Conservation (phyloP, 257 asterid species). For the Scutellaria galericulata region DNA sequence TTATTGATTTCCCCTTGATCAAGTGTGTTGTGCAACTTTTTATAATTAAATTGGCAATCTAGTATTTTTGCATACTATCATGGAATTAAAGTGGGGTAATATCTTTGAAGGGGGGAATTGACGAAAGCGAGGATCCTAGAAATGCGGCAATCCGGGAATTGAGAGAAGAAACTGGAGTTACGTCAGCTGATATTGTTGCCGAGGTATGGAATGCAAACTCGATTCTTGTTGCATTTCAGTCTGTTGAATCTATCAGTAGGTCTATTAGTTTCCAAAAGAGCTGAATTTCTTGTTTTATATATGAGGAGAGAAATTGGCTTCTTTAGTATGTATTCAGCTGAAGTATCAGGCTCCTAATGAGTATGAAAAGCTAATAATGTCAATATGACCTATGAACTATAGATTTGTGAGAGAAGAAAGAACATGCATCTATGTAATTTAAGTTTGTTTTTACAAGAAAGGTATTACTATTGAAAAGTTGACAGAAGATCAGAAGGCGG, state of each 20-base stretch:
- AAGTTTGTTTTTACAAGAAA: not conserved
- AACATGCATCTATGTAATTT: not conserved
- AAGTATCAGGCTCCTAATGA: not conserved
- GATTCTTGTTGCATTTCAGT: slow-evolving; percentile 13
- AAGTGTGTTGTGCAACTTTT: not conserved
- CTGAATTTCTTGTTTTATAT: slow-evolving; percentile 8
- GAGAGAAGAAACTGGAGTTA: slow-evolving; percentile 96
- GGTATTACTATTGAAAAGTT: not conserved
- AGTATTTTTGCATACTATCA: not conserved
- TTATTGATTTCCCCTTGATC: not conserved
- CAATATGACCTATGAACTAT: not conserved
- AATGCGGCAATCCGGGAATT: slow-evolving; percentile 85
- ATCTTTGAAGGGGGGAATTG: slow-evolving; percentile 79
- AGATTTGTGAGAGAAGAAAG: not conserved
- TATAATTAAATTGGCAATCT: not conserved
- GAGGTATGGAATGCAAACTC: slow-evolving; percentile 55
- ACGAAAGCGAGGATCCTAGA: slow-evolving; percentile 79
- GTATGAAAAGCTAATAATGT: not conserved
- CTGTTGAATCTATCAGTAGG: slow-evolving; percentile 18
- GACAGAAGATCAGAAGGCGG: not conserved
- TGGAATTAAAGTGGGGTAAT: slow-evolving; percentile 20
- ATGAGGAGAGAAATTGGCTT: not conserved
- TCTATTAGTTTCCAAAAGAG: not conserved
- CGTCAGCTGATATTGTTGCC: slow-evolving; percentile 77
- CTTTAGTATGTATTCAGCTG: slow-evolving; percentile 5